phyloP scores from a whole-genome alignment of 2,329 filamentous ascomycete genomes.

The Aspergillus alliaceus region DNA sequence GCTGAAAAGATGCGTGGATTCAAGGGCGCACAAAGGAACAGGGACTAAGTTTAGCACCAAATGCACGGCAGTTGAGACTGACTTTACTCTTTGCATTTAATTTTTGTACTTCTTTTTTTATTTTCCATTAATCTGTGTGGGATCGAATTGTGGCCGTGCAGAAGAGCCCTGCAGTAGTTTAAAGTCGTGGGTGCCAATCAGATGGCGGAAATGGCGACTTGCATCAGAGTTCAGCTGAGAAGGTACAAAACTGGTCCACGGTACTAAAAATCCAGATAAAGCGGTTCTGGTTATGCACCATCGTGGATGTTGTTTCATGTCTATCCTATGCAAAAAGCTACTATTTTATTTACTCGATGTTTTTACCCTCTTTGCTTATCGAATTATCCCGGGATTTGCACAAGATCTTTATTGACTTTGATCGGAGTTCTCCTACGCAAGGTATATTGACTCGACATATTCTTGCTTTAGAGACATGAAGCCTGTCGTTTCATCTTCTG shows the following conservation, averaged over 20 bases:
- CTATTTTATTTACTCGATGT: neutral
- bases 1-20: slow-evolving; percentile 11
- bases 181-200: slow-evolving; percentile 8
- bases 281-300: neutral
- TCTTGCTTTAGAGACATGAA: too few relatives aligned
- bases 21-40: neutral
- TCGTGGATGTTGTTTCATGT: neutral
- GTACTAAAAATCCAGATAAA: neutral
- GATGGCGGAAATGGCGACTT: neutral
- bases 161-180: slow-evolving; percentile 14
- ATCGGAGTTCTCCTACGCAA: neutral
- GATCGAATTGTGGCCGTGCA: slow-evolving; percentile 12
- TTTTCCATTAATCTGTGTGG: slow-evolving; percentile 1
- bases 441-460: neutral
- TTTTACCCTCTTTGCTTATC: neutral
- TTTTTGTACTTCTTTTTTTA: neutral
- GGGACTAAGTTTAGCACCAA: neutral
- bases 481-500: too few relatives aligned
- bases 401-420: neutral
- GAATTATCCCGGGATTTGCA: neutral
- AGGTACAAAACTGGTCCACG: neutral
- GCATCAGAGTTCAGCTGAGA: slow-evolving; percentile 12
- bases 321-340: neutral
- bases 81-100: neutral
- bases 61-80: slow-evolving; percentile 10